phyloP scores from a whole-genome alignment of 169 alveolate species.

The Eimeria acervulina region DNA sequence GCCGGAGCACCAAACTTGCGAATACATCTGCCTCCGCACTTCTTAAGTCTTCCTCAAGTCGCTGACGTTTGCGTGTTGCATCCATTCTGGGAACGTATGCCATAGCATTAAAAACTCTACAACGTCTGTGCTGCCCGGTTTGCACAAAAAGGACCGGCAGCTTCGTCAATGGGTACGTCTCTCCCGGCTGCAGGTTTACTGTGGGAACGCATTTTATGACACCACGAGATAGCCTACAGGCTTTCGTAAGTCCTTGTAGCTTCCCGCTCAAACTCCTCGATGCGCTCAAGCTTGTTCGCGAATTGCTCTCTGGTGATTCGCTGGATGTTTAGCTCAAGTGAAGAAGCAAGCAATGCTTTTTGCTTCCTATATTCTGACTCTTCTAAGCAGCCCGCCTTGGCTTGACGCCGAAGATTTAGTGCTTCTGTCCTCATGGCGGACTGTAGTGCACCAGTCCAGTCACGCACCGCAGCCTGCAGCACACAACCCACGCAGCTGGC shows the following conservation, averaged over 20 bases:
- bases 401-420: slow-evolving; percentile 59
- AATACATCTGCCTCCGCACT: slow-evolving; percentile 51
- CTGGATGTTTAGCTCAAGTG: slow-evolving; percentile 45
- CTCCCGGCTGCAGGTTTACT: background rate
- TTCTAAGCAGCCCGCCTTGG: slow-evolving; percentile 55
- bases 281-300: slow-evolving; percentile 52
- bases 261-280: slow-evolving; percentile 57
- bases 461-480: slow-evolving; percentile 53
- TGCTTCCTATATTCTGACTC: slow-evolving; percentile 58
- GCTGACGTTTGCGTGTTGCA: slow-evolving; percentile 65
- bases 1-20: slow-evolving; percentile 41
- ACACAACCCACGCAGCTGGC: background rate
- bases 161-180: background rate
- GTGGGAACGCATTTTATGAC: background rate
- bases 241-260: slow-evolving; percentile 53
- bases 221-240: background rate
- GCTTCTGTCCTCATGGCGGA: slow-evolving; percentile 59
- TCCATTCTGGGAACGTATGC: slow-evolving; percentile 9
- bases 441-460: slow-evolving; percentile 64
- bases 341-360: slow-evolving; percentile 41
- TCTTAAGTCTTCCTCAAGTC: slow-evolving; percentile 51
- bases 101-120: background rate
- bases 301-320: slow-evolving; percentile 67
- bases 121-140: background rate
- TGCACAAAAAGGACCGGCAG: background rate